A percentile compares a stretch with the other conserved stretches of the same genome.
Evolutionary conservation across 2,329 filamentous ascomycete genomes (phyloP).

Genomic region (Trichoderma aggressivum): DNA sequence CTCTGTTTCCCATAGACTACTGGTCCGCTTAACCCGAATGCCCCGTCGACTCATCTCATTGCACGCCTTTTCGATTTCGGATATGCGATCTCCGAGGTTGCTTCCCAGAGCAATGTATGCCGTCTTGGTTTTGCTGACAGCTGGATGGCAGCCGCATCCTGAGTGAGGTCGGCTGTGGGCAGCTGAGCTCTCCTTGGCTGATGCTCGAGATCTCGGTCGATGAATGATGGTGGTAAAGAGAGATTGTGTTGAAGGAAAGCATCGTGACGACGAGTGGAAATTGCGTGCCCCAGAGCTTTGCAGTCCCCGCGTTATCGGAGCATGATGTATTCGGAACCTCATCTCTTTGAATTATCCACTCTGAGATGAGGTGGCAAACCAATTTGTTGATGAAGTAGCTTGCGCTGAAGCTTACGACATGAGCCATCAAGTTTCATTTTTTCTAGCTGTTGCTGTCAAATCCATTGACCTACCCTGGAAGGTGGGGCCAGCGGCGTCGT

Average conservation of each 20-base stretch:
- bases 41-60: constrained; percentile 68
- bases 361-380: not conserved
- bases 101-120: constrained; percentile 89
- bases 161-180: constrained; percentile 24
- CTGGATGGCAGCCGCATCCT: constrained; percentile 37
- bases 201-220: not conserved
- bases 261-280: not conserved
- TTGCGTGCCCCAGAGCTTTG: not conserved
- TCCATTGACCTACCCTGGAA: not conserved
- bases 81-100: constrained; percentile 83
- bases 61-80: constrained; percentile 82
- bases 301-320: not conserved
- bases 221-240: not conserved
- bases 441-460: not conserved
- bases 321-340: not conserved
- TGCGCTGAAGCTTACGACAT: not conserved
- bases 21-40: constrained; percentile 75
- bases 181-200: not conserved
- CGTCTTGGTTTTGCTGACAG: constrained; percentile 35
- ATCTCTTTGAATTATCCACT: not conserved
- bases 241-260: not conserved
- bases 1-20: constrained; percentile 87
- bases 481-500: not conserved
- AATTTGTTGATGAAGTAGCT: not conserved
- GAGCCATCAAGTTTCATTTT: not conserved